Percentiles rank a stretch among this genome's conserved stretches.
phyloP scores from a whole-genome alignment of 345 rosid species.

The Draba incana region DNA sequence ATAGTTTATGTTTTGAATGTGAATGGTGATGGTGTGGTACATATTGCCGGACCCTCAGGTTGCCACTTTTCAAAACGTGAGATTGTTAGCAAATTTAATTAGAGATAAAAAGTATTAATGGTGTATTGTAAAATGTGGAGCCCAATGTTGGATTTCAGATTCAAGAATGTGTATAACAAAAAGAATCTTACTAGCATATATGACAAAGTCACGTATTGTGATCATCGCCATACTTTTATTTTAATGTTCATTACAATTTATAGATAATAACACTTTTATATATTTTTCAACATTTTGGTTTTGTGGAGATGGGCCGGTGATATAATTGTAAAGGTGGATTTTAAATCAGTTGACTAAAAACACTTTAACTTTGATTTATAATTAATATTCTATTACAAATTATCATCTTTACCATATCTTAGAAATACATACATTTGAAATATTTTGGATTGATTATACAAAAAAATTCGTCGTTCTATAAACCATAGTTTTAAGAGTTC shows the following conservation, averaged over 20 bases:
- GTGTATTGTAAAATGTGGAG: constrained; percentile 13
- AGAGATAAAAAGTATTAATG: constrained; percentile 19
- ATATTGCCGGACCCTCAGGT: not conserved
- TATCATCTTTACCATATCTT: not conserved
- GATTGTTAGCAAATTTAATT: constrained; percentile 1
- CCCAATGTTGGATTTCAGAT: constrained; percentile 7
- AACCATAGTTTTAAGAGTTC: too few relatives aligned
- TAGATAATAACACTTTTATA: too few relatives aligned
- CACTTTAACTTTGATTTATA: not conserved
- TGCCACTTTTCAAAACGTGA: constrained; percentile 32
- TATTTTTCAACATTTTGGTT: too few relatives aligned
- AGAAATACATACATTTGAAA: not conserved
- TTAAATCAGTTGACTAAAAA: too few relatives aligned
- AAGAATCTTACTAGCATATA: not conserved
- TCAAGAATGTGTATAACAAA: not conserved
- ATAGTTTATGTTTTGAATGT: too few relatives aligned
- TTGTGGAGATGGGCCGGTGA: too few relatives aligned
- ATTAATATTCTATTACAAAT: not conserved
- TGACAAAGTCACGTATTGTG: not conserved
- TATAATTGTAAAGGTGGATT: too few relatives aligned
- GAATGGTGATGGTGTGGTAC: too few relatives aligned
- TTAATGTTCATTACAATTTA: not conserved
- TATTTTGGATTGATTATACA: not conserved
- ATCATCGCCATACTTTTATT: not conserved
- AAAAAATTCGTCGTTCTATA: not conserved